These are phyloP conservation scores for Ophiosphaerella herpotricha DNA, from an alignment of 2,329 filamentous ascomycete genomes.

Conservation along the genomic window DNA sequence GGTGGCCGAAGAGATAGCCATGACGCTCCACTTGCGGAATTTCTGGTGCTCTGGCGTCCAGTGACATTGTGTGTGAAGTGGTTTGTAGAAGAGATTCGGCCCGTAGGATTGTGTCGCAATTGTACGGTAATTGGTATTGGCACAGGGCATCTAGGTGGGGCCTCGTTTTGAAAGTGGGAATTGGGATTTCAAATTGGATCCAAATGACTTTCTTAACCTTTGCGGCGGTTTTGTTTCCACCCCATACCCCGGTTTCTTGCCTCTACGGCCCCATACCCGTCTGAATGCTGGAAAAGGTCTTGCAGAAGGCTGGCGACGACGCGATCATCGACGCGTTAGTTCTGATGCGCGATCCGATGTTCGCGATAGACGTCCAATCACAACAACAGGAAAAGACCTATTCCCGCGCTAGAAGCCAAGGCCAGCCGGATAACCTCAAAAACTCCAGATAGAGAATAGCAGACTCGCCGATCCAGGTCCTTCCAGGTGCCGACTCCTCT, in stretches of 20 bases:
- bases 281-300: conserved; percentile 16
- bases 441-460: conserved; percentile 1
- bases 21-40: conserved; percentile 46
- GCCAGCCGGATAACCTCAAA: conserved; percentile 5
- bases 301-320: not conserved
- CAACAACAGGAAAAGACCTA: conserved; percentile 3
- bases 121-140: not conserved
- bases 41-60: conserved; percentile 15
- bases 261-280: not conserved
- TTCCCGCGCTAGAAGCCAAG: conserved; percentile 8
- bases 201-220: not conserved
- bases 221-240: not conserved
- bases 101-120: no score
- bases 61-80: conserved; percentile 16
- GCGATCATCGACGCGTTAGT: conserved; percentile 7
- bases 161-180: not conserved
- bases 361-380: conserved; percentile 7
- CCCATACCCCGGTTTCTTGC: not conserved
- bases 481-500: not conserved
- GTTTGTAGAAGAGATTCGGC: no score
- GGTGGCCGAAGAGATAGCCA: conserved; percentile 62
- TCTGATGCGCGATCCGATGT: conserved; percentile 1
- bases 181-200: not conserved
- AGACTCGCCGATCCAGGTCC: conserved; percentile 6
- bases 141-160: not conserved